A percentile compares a stretch with the other conserved stretches of the same genome.
Evolutionary conservation across 169 alveolate genomes (phyloP).

Genomic region (Plasmodium gallinaceum): DNA sequence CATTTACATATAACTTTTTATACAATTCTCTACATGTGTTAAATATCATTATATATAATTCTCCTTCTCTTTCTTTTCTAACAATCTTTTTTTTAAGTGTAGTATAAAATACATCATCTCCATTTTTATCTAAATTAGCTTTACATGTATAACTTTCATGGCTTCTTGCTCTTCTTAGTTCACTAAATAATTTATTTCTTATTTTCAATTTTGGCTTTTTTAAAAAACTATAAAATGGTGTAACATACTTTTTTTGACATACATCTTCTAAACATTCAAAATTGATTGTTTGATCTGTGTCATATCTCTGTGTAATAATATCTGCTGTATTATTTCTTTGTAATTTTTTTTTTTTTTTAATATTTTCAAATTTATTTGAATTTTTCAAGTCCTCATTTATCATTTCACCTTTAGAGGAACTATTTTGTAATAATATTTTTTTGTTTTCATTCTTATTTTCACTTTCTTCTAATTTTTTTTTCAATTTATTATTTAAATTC

Average conservation of each 20-base stretch:
- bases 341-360: constrained; percentile 5
- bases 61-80: constrained; percentile 87
- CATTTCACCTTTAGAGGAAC: not conserved
- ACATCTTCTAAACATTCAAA: constrained; percentile 48
- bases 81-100: constrained; percentile 70
- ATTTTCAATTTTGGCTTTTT: constrained; percentile 26
- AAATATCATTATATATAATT: constrained; percentile 88
- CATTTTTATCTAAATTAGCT: constrained; percentile 5
- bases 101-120: constrained; percentile 34
- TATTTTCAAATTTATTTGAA: not conserved
- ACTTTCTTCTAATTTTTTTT: not conserved
- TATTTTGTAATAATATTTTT: not conserved
- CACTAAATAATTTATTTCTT: constrained; percentile 42
- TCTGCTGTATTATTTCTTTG: constrained; percentile 58
- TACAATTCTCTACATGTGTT: constrained; percentile 88
- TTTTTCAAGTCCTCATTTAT: not conserved
- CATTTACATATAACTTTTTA: constrained; percentile 83
- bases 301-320: constrained; percentile 31
- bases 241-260: constrained; percentile 33
- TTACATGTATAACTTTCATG: constrained; percentile 68
- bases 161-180: constrained; percentile 73
- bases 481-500: not conserved
- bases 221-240: constrained; percentile 67
- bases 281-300: constrained; percentile 72
- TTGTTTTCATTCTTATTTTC: constrained; percentile 3